Percentiles rank a stretch among this genome's conserved stretches.
phyloP scores from a whole-genome alignment of 1,284 basidiomycete species.

The Marasmius sp. region DNA sequence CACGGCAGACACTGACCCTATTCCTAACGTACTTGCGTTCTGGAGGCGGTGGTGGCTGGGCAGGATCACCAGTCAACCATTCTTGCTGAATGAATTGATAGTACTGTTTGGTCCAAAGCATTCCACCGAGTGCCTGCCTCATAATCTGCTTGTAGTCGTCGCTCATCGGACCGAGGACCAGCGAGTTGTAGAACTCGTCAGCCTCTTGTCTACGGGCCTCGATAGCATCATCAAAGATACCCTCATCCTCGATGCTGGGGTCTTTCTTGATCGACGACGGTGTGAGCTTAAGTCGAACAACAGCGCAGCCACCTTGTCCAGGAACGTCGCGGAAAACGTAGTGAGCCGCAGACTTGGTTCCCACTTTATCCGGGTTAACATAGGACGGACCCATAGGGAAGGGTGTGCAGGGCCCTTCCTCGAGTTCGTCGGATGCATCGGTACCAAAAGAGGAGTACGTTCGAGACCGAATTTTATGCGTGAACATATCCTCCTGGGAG shows the following conservation, averaged over 20 bases:
- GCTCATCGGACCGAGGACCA: constrained; percentile 80
- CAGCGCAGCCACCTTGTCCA: constrained; percentile 89
- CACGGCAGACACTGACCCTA: constrained; percentile 42
- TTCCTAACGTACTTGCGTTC: constrained; percentile 88
- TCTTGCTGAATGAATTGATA: constrained; percentile 96
- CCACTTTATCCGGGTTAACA: constrained; percentile 85
- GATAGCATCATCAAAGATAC: constrained; percentile 84
- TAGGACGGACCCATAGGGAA: constrained; percentile 55
- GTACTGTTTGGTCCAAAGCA: constrained; percentile 99
- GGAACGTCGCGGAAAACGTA: constrained; percentile 89
- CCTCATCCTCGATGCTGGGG: constrained; percentile 83
- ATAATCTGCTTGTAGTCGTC: constrained; percentile 95
- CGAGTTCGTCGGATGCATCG: constrained; percentile 30
- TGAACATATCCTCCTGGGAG: constrained; percentile 40
- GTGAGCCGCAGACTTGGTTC: constrained; percentile 93
- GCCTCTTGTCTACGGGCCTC: constrained; percentile 91
- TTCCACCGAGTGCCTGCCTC: constrained; percentile 96
- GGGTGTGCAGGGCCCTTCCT: constrained; percentile 55
- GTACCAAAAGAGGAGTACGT: constrained; percentile 43
- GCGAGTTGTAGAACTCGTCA: constrained; percentile 90
- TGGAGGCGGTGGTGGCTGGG: constrained; percentile 91
- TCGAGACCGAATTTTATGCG: constrained; percentile 48
- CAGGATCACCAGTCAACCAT: constrained; percentile 94
- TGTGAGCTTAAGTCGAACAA: constrained; percentile 93
- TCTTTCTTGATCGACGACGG: constrained; percentile 76